Evolutionary conservation across 2,329 filamentous ascomycete genomes (phyloP).

Genomic region (Ceratocystiopsis minuta): DNA sequence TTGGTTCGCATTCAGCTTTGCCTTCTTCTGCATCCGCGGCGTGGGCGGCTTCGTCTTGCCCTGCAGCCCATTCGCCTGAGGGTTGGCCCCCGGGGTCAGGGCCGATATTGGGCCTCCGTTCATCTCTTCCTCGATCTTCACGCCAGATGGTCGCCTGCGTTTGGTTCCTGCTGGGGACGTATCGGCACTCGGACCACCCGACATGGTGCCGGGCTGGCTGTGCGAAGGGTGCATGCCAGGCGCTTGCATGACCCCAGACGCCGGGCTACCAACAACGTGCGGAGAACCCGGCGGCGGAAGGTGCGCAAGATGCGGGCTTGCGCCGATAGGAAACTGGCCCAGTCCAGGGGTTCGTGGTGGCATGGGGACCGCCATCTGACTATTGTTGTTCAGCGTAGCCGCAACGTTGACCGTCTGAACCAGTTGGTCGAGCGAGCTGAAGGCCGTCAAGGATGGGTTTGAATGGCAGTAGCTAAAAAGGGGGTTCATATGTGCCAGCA

Average conservation of each 20-base stretch:
- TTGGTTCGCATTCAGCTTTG: slow-evolving; percentile 25
- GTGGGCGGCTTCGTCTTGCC: slow-evolving; percentile 35
- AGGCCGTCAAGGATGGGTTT: slow-evolving; percentile 36
- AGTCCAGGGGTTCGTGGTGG: slow-evolving; percentile 37
- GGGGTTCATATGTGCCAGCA: slow-evolving; percentile 48
- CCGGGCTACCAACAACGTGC: slow-evolving; percentile 38
- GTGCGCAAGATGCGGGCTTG: slow-evolving; percentile 41
- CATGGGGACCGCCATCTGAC: slow-evolving; percentile 23
- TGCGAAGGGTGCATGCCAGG: slow-evolving; percentile 49
- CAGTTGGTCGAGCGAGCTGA: slow-evolving; percentile 42
- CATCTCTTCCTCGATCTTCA: slow-evolving; percentile 39
- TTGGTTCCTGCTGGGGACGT: slow-evolving; percentile 46
- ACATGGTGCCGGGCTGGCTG: slow-evolving; percentile 49
- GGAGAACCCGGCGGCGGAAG: slow-evolving; percentile 45
- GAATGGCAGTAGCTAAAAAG: slow-evolving; percentile 40
- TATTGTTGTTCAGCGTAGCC: slow-evolving; percentile 24
- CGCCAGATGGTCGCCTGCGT: slow-evolving; percentile 35
- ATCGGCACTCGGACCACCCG: slow-evolving; percentile 48
- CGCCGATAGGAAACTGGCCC: slow-evolving; percentile 38
- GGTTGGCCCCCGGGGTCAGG: slow-evolving; percentile 27
- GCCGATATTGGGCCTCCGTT: slow-evolving; percentile 19
- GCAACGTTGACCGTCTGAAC: slow-evolving; percentile 27
- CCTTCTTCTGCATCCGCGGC: slow-evolving; percentile 36
- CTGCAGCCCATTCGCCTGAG: slow-evolving; percentile 34
- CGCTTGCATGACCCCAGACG: slow-evolving; percentile 43